Base-by-base conservation (phyloP, 2,329 filamentous ascomycete species). In the Diplodia sapinea region DNA sequence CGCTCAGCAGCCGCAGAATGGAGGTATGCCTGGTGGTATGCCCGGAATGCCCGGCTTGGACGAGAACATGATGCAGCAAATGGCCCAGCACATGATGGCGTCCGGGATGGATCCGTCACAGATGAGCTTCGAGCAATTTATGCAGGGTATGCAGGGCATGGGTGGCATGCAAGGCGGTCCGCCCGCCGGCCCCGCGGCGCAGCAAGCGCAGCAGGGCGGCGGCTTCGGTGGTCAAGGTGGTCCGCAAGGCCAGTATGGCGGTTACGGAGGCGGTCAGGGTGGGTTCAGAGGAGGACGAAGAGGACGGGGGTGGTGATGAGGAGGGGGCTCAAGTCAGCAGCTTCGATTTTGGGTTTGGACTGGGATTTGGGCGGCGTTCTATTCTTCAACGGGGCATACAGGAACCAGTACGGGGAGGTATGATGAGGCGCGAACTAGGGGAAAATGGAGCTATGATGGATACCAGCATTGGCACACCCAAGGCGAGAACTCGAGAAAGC, bases 61-160 rank as follows among this genome's bases (percentile, higher is more conserved):
- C 63, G 83, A 80, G 1, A 83, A 86, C 68, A 86, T 87, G 81
- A 86, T 87, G 83, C 84, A 86, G 77, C 82, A 84, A 69, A 87
- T 88, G 83, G 80, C 87, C 69, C 79, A 82, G 36, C 80, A 82
- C 71, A 85, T 86, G 80, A 83, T 84, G 77, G 77, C 82, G 50
- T 82, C 84, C 68, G 85, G 85, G 9, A 77, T 86, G 15, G 83
- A 86, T 70, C 84, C 84, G 2, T 79, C 79, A 8, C 79, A 82
- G 57, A 83, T 87, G 80, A 84, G 86, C 70, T 84, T 85, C 6
- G 80, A 81, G 73, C 77, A 81, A 26, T 85, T 87, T 70, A 85
- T 86, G 82, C 82, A 83, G 70, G 80, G 82, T 74, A 81, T 84
- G 64, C 81, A 85, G 74, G 80, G 79, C n/a, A 65, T 69, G 59